Conservation (phyloP, 2,329 filamentous ascomycete species). For the Pseudocercospora crystallina region DNA sequence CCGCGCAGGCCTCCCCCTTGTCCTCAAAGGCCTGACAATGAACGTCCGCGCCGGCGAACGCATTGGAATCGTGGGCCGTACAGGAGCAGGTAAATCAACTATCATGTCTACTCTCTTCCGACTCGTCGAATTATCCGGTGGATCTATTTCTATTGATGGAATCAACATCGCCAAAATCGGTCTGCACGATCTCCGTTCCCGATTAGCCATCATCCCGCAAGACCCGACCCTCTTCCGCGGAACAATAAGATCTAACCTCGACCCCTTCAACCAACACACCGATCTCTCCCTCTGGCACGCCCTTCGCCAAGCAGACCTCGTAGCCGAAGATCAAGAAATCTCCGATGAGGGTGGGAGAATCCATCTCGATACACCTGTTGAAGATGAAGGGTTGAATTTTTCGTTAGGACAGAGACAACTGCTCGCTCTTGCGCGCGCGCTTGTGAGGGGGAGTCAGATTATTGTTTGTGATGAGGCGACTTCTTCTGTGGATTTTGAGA, state of each 20-base stretch:
- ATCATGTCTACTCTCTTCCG: constrained; percentile 84
- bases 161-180: constrained; percentile 68
- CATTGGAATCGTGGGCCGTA: constrained; percentile 78
- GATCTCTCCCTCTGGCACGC: constrained; percentile 78
- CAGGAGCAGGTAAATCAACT: constrained; percentile 78
- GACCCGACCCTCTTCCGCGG: constrained; percentile 81
- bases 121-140: constrained; percentile 53
- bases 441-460: constrained; percentile 84
- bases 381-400: constrained; percentile 95
- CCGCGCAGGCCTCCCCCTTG: constrained; percentile 49
- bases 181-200: constrained; percentile 71
- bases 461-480: constrained; percentile 98
- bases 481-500: constrained; percentile 90
- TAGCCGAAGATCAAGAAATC: constrained; percentile 52
- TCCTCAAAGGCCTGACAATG: constrained; percentile 56
- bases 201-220: constrained; percentile 75
- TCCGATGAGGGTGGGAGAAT: constrained; percentile 59
- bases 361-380: constrained; percentile 79
- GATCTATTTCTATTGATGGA: constrained; percentile 51
- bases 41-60: constrained; percentile 74
- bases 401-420: constrained; percentile 92
- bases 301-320: constrained; percentile 72
- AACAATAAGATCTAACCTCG: constrained; percentile 75
- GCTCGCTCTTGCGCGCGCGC: constrained; percentile 87
- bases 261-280: constrained; percentile 75